Evolutionary conservation across 495 filamentous ascomycete genomes (phyloP).

Genomic region (Rostrohypoxylon terebratum): DNA sequence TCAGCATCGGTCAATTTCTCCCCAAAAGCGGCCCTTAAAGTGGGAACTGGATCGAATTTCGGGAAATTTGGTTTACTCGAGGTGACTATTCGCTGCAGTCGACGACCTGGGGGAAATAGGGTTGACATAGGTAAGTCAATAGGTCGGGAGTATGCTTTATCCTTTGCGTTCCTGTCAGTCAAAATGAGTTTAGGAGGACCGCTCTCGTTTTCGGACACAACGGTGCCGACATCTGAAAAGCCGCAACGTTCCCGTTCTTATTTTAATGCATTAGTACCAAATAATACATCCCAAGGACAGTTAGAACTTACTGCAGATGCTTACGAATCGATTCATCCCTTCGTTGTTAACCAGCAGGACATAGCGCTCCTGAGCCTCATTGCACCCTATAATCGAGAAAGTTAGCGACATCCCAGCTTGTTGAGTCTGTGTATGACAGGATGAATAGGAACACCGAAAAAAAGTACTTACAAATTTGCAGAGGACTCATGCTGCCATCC

Average conservation of each 20-base stretch:
- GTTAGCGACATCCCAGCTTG: background rate
- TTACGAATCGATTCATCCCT: constrained; percentile 82
- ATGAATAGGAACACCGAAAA: constrained; percentile 3
- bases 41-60: constrained; percentile 72
- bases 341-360: constrained; percentile 85
- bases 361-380: constrained; percentile 95
- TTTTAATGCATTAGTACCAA: constrained; percentile 42
- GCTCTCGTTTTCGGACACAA: constrained; percentile 70
- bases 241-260: constrained; percentile 85
- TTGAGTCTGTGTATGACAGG: background rate
- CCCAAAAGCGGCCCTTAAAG: constrained; percentile 63
- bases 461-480: constrained; percentile 64
- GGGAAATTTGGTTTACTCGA: constrained; percentile 76
- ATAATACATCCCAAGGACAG: background rate
- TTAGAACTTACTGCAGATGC: constrained; percentile 72
- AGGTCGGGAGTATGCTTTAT: constrained; percentile 70
- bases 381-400: constrained; percentile 64
- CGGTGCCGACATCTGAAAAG: constrained; percentile 90
- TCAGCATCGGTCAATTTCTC: constrained; percentile 64
- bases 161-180: constrained; percentile 81
- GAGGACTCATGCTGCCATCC: constrained; percentile 89
- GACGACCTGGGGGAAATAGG: constrained; percentile 90
- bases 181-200: constrained; percentile 79
- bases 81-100: constrained; percentile 81
- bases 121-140: constrained; percentile 93